Base-by-base conservation (phyloP, 805 yeast species). In the Metschnikowia vanudenii region DNA sequence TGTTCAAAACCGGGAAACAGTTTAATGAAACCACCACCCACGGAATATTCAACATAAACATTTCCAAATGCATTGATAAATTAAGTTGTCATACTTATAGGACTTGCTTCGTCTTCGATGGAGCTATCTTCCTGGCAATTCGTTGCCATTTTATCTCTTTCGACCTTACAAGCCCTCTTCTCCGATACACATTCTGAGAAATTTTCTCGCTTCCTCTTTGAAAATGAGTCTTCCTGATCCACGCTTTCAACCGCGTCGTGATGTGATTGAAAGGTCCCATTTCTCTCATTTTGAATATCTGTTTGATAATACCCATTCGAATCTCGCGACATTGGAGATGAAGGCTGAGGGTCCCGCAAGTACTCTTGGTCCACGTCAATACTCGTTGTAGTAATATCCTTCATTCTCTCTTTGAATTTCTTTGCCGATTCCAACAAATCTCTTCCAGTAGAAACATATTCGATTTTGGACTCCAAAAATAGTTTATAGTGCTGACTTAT, bases 401-500 rank as follows among this genome's bases (percentile, higher is more conserved):
- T 39, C 39, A 45, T 35, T 22, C 43, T 39, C 11, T 49, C 50
- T 28, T 34, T 37, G 35, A 36, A 37, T 12, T 32, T 33, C 10
- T 42, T 47, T 20, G 51, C 50, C 33, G 47, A 35, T 0, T 32
- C 43, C 17, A 47, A 28, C 28, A 53, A 19, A 14, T 47, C 68
- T 51, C 32, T 51, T 33, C 52, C 76, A 40, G 51, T 51, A 8
- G 60, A 60, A 50, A 70, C 48, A 58, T 45, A 68, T 62, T 34
- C 50, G 54, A 51, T 64, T 33, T 43, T 41, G 17, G 40, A 54
- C 24, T 46, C 61, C 31, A 62, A 62, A 47, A 57, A 58, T 3
- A 43, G 57, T 43, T 46, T 67, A 54, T 43, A 78, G 57, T 61
- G 56, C 12, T 59, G 56, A 47, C 63, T 59, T 28, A 71, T 61